Base-by-base conservation (phyloP, 805 yeast species). In the Wickerhamomyces tratensis region DNA sequence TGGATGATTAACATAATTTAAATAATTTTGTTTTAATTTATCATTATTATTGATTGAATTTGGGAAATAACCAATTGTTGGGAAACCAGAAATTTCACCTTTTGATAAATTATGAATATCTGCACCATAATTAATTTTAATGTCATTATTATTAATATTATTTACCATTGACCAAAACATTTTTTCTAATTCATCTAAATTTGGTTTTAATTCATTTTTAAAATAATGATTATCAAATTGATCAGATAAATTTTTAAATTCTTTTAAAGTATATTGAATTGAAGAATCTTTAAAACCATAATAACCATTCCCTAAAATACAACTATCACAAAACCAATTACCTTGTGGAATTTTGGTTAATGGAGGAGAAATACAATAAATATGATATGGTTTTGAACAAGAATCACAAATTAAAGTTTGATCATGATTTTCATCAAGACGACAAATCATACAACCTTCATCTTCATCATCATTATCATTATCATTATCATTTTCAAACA, bases 291-390 rank as follows among this genome's bases (percentile, higher is more conserved):
- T 89, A 58, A 91, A 89, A 1, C 95, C 95, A 54, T 86, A 89
- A 48, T 79, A 88, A 1, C 93, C 91, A 36, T 86, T 82, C 0
- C 95, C 96, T 12, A 83, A 68, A n/a, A 89, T 65, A 60, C 98
- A 89, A 43, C 73, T 74, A 40, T 82, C 82, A 59, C 98, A 89
- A 54, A 72, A 81, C 95, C 96, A 89, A 14, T 68, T 72, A 10
- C 74, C 75, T 26, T 66, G 56, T 0, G 89, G 88, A 2, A 80
- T 63, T 3, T 53, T 52, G 1, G 60, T 54, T 25, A 82, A 49
- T 2, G 78, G 78, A 3, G 82, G 82, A 12, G 61, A 62, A n/a
- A 87, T 63, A 55, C 95, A 87, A 35, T 64, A 62, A 61, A 69
- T 67, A 58, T 89, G 96, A 59, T 65, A 86, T 1, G 76, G 72